These are phyloP conservation scores for Magnaporthiopsis poae DNA, from an alignment of 2,329 filamentous ascomycete species.

Conservation along the genomic window DNA sequence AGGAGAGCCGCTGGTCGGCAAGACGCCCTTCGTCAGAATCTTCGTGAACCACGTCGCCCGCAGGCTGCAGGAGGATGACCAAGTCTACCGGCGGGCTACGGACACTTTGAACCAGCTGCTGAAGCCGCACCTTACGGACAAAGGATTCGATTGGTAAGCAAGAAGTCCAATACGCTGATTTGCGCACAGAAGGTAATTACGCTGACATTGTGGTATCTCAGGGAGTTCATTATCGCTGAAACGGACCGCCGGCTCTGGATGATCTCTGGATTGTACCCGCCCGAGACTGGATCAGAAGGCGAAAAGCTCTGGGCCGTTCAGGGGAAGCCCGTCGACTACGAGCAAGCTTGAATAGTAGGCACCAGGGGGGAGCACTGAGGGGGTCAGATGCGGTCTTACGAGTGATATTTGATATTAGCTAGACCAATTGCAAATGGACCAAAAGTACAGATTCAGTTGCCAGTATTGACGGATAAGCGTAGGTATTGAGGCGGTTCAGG, in stretches of 20 bases:
- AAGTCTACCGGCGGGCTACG: background rate
- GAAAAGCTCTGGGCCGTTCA: background rate
- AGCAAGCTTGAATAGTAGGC: background rate
- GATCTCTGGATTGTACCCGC: background rate
- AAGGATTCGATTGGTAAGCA: background rate
- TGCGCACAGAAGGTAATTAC: too few species aligned
- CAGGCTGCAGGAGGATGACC: background rate
- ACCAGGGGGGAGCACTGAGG: too few species aligned
- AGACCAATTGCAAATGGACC: too few species aligned
- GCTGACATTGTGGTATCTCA: background rate
- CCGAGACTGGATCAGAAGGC: background rate
- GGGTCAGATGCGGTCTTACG: too few species aligned
- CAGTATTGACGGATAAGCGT: background rate
- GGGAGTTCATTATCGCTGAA: background rate
- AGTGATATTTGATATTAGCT: too few species aligned
- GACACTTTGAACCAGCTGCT: background rate
- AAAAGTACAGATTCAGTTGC: too few species aligned
- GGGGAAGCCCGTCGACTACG: background rate
- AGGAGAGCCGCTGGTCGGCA: background rate
- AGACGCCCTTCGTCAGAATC: background rate
- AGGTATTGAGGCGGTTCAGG: background rate
- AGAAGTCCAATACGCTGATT: background rate
- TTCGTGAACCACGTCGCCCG: background rate
- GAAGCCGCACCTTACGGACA: background rate
- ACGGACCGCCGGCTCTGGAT: background rate